A percentile compares a stretch with the other conserved stretches of the same genome.
Evolutionary conservation across 768 basidiomycete genomes (phyloP).

Genomic region (Lactifluus volemus): DNA sequence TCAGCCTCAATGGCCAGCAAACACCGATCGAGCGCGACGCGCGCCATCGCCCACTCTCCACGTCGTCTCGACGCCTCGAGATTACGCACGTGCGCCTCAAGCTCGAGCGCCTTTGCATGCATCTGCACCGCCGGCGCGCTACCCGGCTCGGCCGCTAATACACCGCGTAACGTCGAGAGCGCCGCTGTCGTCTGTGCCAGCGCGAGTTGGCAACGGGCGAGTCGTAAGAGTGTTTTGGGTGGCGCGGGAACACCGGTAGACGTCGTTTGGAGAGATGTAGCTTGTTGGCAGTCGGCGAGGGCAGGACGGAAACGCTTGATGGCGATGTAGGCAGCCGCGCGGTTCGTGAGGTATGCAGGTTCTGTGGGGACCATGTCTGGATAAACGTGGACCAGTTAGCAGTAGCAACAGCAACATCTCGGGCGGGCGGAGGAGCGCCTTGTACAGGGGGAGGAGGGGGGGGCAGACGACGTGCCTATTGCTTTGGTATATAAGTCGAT

Average conservation of each 20-base stretch:
- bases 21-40: conserved; percentile 75
- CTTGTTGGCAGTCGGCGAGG: conserved; percentile 70
- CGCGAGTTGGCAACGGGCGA: conserved; percentile 78
- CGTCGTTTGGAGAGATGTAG: conserved; percentile 51
- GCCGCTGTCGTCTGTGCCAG: conserved; percentile 63
- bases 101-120: conserved; percentile 46
- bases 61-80: conserved; percentile 46
- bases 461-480: conserved; percentile 39
- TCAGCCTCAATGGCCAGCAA: conserved; percentile 64
- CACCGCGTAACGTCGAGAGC: conserved; percentile 53
- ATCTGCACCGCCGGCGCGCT: conserved; percentile 33
- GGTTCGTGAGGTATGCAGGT: conserved; percentile 74
- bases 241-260: conserved; percentile 29
- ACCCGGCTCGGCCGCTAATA: conserved; percentile 28
- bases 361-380: conserved; percentile 34
- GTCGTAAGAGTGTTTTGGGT: conserved; percentile 74
- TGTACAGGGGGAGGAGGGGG: neutral
- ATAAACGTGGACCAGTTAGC: neutral
- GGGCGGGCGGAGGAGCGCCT: neutral
- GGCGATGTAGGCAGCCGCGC: conserved; percentile 80
- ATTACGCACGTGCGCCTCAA: conserved; percentile 59
- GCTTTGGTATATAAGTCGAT: conserved; percentile 68
- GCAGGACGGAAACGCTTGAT: conserved; percentile 69
- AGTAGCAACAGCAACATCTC: neutral
- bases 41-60: conserved; percentile 69